Percentiles rank a stretch among this genome's conserved stretches.
Conservation (phyloP, 2,329 filamentous ascomycete species). For the Pestalotiopsis sp. region DNA sequence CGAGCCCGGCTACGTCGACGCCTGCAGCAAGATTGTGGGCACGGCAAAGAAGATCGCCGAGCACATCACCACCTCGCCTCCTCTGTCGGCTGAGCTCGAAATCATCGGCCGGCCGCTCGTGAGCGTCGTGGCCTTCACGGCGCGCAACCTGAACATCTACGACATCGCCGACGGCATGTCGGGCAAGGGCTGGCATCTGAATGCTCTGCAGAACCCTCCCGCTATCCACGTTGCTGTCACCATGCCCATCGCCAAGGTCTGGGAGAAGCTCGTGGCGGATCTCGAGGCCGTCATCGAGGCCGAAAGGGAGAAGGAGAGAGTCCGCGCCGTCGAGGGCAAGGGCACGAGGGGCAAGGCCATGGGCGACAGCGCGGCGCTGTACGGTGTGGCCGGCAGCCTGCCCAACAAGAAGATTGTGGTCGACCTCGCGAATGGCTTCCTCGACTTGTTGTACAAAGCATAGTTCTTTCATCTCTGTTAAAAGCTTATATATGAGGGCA, state of each 20-base stretch:
- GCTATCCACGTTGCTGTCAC: slow-evolving; percentile 96
- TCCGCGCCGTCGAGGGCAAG: slow-evolving; percentile 70
- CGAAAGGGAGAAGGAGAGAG: slow-evolving; percentile 80
- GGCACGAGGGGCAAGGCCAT: slow-evolving; percentile 65
- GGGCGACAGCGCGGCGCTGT: slow-evolving; percentile 84
- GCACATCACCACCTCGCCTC: slow-evolving; percentile 69
- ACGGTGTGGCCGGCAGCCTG: slow-evolving; percentile 91
- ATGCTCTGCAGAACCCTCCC: slow-evolving; percentile 86
- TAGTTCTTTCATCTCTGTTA: slow-evolving; percentile 38
- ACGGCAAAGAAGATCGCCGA: slow-evolving; percentile 80
- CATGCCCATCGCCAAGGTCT: slow-evolving; percentile 77
- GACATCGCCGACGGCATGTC: slow-evolving; percentile 91
- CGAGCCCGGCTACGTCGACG: slow-evolving; percentile 83
- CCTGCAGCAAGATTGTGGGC: slow-evolving; percentile 86
- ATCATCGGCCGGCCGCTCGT: slow-evolving; percentile 86
- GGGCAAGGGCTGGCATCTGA: slow-evolving; percentile 88
- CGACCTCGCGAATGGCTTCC: slow-evolving; percentile 85
- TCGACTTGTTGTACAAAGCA: slow-evolving; percentile 91
- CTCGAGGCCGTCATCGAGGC: slow-evolving; percentile 66
- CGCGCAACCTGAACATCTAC: slow-evolving; percentile 87
- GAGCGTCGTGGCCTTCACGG: slow-evolving; percentile 85
- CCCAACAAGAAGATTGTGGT: slow-evolving; percentile 96
- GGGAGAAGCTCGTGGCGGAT: slow-evolving; percentile 78
- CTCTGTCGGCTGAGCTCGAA: slow-evolving; percentile 71
- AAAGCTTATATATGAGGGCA: not conserved